Percentiles rank a stretch among this genome's conserved stretches.
These are phyloP conservation scores for Thielaviopsis ethacetica DNA, from an alignment of 2,329 filamentous ascomycete genomes.

Conservation along the genomic window DNA sequence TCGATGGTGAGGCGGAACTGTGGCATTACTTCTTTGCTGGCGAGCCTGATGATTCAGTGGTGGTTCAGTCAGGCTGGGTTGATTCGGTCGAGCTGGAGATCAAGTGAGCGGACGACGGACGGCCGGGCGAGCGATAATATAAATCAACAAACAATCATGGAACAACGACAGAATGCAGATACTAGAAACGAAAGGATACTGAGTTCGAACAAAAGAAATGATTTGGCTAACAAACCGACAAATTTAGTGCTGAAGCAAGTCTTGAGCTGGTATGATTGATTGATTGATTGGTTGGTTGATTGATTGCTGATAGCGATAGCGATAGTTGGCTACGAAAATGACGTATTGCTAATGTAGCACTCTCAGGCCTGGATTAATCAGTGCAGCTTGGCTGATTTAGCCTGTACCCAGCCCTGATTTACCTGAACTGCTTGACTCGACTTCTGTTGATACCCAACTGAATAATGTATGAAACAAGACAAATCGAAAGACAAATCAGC, in stretches of 20 bases:
- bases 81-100: background rate
- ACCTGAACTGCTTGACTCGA: background rate
- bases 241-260: background rate
- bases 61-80: background rate
- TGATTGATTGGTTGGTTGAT: too few relatives aligned
- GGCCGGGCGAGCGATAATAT: background rate
- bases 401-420: background rate
- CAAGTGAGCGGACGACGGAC: background rate
- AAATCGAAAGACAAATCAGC: too few relatives aligned
- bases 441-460: background rate
- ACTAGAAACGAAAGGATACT: background rate
- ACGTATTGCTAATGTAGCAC: background rate
- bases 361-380: too few relatives aligned
- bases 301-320: background rate
- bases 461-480: too few relatives aligned
- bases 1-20: slow-evolving; percentile 64
- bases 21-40: slow-evolving; percentile 37
- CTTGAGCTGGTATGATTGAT: background rate
- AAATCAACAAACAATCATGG: background rate
- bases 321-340: background rate
- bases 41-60: too few relatives aligned
- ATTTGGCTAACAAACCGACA: background rate
- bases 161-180: background rate
- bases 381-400: background rate
- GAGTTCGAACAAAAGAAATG: background rate